A percentile compares a stretch with the other conserved stretches of the same genome.
phyloP scores from a whole-genome alignment of 1,284 basidiomycete genomes.

The Fistulinella cinereoalba region DNA sequence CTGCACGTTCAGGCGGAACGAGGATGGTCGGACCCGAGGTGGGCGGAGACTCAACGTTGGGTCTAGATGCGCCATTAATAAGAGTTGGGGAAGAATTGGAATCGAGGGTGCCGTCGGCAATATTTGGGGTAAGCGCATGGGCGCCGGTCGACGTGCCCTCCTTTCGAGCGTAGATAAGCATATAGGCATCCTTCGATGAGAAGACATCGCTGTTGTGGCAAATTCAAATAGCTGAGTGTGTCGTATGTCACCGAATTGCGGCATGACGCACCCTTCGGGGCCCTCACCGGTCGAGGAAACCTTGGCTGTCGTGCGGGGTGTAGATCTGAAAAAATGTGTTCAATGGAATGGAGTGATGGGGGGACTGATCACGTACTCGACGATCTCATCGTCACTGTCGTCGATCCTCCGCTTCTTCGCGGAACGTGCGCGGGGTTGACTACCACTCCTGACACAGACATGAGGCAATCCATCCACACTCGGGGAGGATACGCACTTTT shows the following conservation, averaged over 20 bases:
- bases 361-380: slow-evolving; percentile 36
- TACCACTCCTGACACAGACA: slow-evolving; percentile 17
- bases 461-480: slow-evolving; percentile 1
- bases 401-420: slow-evolving; percentile 46
- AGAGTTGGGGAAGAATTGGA: slow-evolving; percentile 7
- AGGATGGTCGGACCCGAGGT: slow-evolving; percentile 22
- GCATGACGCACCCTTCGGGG: slow-evolving; percentile 26
- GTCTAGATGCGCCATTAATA: slow-evolving; percentile 21
- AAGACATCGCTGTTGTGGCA: slow-evolving; percentile 35
- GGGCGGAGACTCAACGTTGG: slow-evolving; percentile 6
- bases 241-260: slow-evolving; percentile 5
- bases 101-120: slow-evolving; percentile 19
- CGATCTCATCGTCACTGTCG: slow-evolving; percentile 59
- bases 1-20: slow-evolving; percentile 51
- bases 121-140: slow-evolving; percentile 26
- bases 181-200: slow-evolving; percentile 84
- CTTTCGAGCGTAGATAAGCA: slow-evolving; percentile 80
- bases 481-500: slow-evolving; percentile 25
- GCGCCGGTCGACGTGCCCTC: slow-evolving; percentile 14
- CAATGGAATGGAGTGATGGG: slow-evolving; percentile 20
- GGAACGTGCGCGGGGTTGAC: slow-evolving; percentile 28
- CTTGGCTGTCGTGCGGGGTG: slow-evolving; percentile 17
- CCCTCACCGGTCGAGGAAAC: slow-evolving; percentile 26
- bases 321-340: slow-evolving; percentile 21
- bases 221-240: slow-evolving; percentile 26